phyloP scores from a whole-genome alignment of 192 early-diverging fungal species.

The Coemansia erecta region DNA sequence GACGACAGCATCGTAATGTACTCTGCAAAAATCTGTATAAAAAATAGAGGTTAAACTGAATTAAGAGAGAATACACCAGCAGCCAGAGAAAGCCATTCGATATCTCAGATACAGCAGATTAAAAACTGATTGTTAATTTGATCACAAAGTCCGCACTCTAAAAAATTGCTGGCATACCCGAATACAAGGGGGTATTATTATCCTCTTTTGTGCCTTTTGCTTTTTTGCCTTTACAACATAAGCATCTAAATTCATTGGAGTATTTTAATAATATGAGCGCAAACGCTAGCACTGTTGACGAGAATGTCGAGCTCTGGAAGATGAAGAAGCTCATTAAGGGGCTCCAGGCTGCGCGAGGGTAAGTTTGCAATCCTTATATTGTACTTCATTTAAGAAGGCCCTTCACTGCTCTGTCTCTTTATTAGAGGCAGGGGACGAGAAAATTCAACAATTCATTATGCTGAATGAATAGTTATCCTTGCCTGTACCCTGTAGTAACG shows the following conservation, averaged over 20 bases:
- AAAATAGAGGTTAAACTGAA: background rate
- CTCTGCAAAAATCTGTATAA: background rate
- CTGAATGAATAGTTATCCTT: background rate
- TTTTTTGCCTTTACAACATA: background rate
- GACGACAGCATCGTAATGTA: constrained; percentile 24
- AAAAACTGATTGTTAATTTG: background rate
- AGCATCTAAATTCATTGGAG: too few species aligned
- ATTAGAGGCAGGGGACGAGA: background rate
- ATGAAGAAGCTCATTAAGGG: constrained; percentile 99
- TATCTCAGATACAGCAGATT: background rate
- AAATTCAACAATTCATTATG: background rate
- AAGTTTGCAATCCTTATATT: constrained; percentile 23
- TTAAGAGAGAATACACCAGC: too few species aligned
- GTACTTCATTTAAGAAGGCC: background rate
- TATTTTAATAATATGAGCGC: constrained; percentile 4
- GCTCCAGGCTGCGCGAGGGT: constrained; percentile 88
- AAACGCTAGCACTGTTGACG: constrained; percentile 55
- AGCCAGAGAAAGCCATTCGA: too few species aligned
- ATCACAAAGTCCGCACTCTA: background rate
- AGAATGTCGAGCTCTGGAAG: constrained; percentile 97
- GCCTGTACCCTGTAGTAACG: constrained; percentile 61
- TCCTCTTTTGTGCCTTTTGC: background rate
- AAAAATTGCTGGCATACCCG: too few species aligned
- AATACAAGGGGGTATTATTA: too few species aligned
- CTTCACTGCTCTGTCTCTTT: background rate